Base-by-base conservation (phyloP, 352 stramenopile genomes). In the Blastocystis sp. region DNA sequence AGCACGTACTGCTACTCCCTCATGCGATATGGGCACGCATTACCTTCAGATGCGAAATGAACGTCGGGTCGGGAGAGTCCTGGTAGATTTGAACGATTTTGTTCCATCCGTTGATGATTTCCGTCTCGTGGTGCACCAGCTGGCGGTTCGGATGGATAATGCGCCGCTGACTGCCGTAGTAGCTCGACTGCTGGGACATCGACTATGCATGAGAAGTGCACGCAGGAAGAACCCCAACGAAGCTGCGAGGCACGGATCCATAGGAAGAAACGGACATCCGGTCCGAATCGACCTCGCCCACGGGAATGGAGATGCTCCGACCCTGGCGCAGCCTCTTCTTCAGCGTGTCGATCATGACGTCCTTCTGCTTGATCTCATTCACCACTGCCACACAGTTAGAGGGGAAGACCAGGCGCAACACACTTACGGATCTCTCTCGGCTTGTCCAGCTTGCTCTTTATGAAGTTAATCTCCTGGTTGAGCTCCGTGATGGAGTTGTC, bases 31-130 rank as follows among this genome's bases (percentile, higher is more conserved):
- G 34, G 2, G n/a, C 4, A 34, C 45, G 28, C 38, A 11, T 28
- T 59, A 84, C 74, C 9, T 64, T 62, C 1, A 84, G 60, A 66
- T 67, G 74, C 21, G 40, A 23, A 21, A 84, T 69, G 23, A 84
- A 69, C 4, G 11, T 45, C 7, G 74, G 53, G 28, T 84, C 74
- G 40, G 34, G 21, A n/a, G 40, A 14, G 48, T 84, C 48, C 5
- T 45, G 19, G 52, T 69, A 84, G 19, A 84, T 45, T 52, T 84
- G 74, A n/a, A 84, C 10, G 2, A 38, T 69, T 53, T 67, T 84
- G 41, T 84, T 84, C 74, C 74, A 84, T 23, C 69, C 74, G 53
- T 84, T 84, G 11, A 84, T 84, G 23, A 84, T 84, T 17, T 84
- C 74, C 28, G 74, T 84, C 52, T 84, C 74, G 48, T 84, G 53